Evolutionary conservation across 495 filamentous ascomycete genomes (phyloP).

Genomic region (Penicillium coprophilum): DNA sequence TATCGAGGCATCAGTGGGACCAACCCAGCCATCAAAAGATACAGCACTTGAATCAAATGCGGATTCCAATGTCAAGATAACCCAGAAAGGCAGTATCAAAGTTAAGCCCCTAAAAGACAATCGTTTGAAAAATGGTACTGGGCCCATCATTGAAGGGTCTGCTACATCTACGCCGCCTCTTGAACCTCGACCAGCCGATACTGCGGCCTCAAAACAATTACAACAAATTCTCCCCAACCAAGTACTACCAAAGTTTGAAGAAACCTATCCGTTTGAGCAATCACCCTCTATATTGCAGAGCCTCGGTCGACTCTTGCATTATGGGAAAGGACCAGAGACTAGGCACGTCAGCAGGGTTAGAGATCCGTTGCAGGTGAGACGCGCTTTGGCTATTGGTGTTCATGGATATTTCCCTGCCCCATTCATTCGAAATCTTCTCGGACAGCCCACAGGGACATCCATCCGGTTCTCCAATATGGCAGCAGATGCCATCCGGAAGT

Average conservation of each 20-base stretch:
- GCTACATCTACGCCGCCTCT: slow-evolving; percentile 27
- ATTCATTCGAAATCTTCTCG: slow-evolving; percentile 79
- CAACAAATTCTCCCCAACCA: slow-evolving; percentile 57
- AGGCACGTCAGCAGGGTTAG: slow-evolving; percentile 73
- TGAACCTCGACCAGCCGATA: slow-evolving; percentile 33
- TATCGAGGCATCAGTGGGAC: slow-evolving; percentile 68
- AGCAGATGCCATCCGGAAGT: slow-evolving; percentile 78
- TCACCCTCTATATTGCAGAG: slow-evolving; percentile 71
- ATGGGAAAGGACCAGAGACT: slow-evolving; percentile 56
- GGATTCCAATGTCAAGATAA: slow-evolving; percentile 41
- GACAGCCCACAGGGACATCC: slow-evolving; percentile 93
- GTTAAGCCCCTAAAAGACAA: slow-evolving; percentile 47
- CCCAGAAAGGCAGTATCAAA: slow-evolving; percentile 45
- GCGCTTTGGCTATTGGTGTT: slow-evolving; percentile 87
- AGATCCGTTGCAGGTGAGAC: slow-evolving; percentile 69
- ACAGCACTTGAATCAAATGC: slow-evolving; percentile 19
- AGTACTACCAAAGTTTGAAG: slow-evolving; percentile 65
- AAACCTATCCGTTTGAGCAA: slow-evolving; percentile 65
- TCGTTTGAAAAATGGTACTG: slow-evolving; percentile 33
- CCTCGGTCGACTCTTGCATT: slow-evolving; percentile 64
- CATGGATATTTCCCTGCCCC: slow-evolving; percentile 92
- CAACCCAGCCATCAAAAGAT: slow-evolving; percentile 27
- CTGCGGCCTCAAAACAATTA: slow-evolving; percentile 43
- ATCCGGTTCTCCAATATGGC: slow-evolving; percentile 89
- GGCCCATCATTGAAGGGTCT: slow-evolving; percentile 35